phyloP scores from a whole-genome alignment of 2,329 filamentous ascomycete species.

The Lachnellula cervina region DNA sequence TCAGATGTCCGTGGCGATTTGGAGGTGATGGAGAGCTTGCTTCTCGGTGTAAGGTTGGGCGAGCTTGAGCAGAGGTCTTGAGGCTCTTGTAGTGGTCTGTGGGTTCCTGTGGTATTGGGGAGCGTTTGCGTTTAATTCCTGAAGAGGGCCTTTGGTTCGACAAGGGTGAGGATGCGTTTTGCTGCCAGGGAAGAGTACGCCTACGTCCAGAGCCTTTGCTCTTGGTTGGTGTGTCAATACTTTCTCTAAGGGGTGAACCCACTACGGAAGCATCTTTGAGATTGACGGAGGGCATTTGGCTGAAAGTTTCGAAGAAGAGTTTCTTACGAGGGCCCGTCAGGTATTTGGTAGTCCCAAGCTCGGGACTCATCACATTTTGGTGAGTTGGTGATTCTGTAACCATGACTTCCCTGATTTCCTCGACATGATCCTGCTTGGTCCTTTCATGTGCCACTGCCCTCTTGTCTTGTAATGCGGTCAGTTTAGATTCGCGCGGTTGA shows the following conservation, averaged over 20 bases:
- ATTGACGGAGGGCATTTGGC: neutral
- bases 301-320: constrained; percentile 12
- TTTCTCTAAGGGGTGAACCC: neutral
- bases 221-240: neutral
- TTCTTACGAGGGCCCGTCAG: neutral
- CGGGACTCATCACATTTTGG: neutral
- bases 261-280: neutral
- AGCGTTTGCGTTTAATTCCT: neutral
- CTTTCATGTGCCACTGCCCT: neutral
- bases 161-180: neutral
- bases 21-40: no score
- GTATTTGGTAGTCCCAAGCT: neutral
- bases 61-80: neutral
- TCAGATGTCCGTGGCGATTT: no score
- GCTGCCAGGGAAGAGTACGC: neutral
- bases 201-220: neutral
- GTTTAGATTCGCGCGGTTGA: neutral
- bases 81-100: neutral
- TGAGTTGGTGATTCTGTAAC: neutral
- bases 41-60: neutral
- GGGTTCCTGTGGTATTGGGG: neutral
- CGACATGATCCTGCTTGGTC: neutral
- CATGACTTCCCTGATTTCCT: neutral
- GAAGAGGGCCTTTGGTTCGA: neutral
- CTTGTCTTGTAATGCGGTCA: neutral